Evolutionary conservation across 1,284 basidiomycete genomes (phyloP), one percentile per base, ranked within the genome.

Genomic region (Sporisorium exsertum): DNA sequence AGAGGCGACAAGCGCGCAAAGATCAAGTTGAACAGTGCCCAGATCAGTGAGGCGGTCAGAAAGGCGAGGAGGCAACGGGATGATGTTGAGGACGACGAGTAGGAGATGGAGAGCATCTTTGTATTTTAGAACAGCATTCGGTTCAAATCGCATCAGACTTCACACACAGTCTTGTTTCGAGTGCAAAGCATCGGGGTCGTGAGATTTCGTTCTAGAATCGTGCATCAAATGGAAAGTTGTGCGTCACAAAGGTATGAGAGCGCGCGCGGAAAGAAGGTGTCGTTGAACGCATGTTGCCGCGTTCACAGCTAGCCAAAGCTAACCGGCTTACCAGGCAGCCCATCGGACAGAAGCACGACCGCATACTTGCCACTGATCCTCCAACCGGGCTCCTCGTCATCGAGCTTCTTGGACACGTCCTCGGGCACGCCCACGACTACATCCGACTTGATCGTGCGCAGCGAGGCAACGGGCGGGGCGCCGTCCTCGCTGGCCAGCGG

Each of bases 401-500:
- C 93, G 9, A 95, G 87, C 71, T 87, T 87, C 69, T 91, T 90
- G 0, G 90, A 91, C 2, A 90, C 86, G 0, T 90, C 90, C 63
- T 89, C 87, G 2, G 89, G 86, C 6, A 96, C 88, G 2, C 92
- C 94, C 15, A 94, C 93, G 35, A 92, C 92, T 1, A 97, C 95
- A 60, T 81, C 78, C 35, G 78, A 81, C 79, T 85, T 86, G 78
- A 86, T 83, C 15, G 84, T 84, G 32, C 83, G 64, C 37, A 85
- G 61, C 55, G 79, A 80, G 24, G 76, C 76, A 33, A 97, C 88
- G 77, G 92, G 93, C 0, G 96, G 95, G 15, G 95, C 93, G 55
- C 95, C 95, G 27, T 93, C 89, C 24, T 93, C 90, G 72, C 89
- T 93, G 0, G 94, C 94, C 89, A 99, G 92, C 0, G 95, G 93